These are phyloP conservation scores for Ascochyta clinopodiicola DNA, from an alignment of 2,329 filamentous ascomycete genomes.

Conservation along the genomic window DNA sequence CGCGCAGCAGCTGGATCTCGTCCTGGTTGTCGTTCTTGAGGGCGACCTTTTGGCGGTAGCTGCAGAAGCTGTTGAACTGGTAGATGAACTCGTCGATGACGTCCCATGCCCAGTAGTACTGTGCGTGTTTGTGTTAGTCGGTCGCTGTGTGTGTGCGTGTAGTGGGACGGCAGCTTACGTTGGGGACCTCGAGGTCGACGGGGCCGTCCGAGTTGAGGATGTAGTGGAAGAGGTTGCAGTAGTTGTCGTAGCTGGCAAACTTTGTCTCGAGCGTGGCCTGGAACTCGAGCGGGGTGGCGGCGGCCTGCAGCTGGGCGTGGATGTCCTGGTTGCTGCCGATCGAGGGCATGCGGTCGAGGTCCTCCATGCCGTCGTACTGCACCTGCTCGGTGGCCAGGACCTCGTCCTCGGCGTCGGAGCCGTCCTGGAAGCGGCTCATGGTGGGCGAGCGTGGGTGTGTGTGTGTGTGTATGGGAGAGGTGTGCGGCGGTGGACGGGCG, in stretches of 20 bases:
- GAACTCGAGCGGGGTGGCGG: slow-evolving; percentile 94
- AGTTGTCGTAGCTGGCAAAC: slow-evolving; percentile 98
- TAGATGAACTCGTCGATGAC: slow-evolving; percentile 99
- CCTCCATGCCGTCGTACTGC: slow-evolving; percentile 86
- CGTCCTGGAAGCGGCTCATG: slow-evolving; percentile 48
- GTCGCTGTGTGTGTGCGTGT: not conserved
- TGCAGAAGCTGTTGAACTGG: slow-evolving; percentile 99
- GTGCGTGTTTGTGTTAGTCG: slow-evolving; percentile 19
- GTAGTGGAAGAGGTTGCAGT: slow-evolving; percentile 99
- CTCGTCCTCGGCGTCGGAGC: slow-evolving; percentile 93
- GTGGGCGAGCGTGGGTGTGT: slow-evolving; percentile 7
- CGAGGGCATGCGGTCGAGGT: slow-evolving; percentile 72
- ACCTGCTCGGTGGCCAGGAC: slow-evolving; percentile 91
- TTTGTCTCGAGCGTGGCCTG: slow-evolving; percentile 95
- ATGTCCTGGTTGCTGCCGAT: slow-evolving; percentile 83
- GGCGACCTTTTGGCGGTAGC: slow-evolving; percentile 91
- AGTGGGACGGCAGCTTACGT: slow-evolving; percentile 66
- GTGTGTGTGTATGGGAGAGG: not conserved
- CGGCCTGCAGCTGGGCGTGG: slow-evolving; percentile 87
- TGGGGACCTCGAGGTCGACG: slow-evolving; percentile 94
- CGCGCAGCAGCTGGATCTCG: slow-evolving; percentile 87
- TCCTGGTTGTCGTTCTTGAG: slow-evolving; percentile 85
- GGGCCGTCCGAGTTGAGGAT: slow-evolving; percentile 99
- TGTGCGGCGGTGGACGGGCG: not conserved
- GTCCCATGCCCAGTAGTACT: slow-evolving; percentile 99